These are phyloP conservation scores for Polygonum aviculare DNA, from an alignment of 148 eudicot species.

Conservation along the genomic window DNA sequence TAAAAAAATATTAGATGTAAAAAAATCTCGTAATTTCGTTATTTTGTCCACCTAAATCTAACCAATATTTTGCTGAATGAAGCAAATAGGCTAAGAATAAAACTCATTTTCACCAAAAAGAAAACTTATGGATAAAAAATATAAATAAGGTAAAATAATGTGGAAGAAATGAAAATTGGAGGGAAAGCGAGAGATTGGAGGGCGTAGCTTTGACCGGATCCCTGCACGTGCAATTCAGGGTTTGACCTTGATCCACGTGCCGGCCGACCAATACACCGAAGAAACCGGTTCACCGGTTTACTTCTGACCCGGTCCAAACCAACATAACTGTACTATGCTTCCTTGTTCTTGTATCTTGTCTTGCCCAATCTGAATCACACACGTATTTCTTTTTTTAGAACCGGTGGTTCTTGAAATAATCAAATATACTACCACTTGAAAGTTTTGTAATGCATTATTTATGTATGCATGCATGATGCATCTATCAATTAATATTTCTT, in stretches of 20 bases:
- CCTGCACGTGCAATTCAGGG: constrained; percentile 38
- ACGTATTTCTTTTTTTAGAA: background rate
- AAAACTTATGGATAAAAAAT: background rate
- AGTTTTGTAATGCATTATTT: background rate
- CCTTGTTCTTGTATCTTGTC: background rate
- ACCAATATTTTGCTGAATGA: background rate
- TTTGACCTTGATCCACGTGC: constrained; percentile 7
- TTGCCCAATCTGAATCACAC: background rate
- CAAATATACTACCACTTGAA: background rate
- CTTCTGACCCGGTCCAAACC: constrained; percentile 4
- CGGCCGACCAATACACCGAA: constrained; percentile 1
- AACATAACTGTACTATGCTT: constrained; percentile 2
- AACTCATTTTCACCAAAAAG: too few species aligned
- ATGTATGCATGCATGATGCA: too few species aligned
- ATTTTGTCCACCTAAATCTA: too few species aligned
- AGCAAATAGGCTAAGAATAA: background rate
- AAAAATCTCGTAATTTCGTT: too few species aligned
- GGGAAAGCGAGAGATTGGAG: background rate
- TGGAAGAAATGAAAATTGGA: background rate
- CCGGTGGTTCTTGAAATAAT: background rate
- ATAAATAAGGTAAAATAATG: background rate
- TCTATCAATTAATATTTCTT: too few species aligned
- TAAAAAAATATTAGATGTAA: too few species aligned
- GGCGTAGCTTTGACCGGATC: constrained; percentile 13
- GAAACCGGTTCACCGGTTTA: constrained; percentile 2